These are phyloP conservation scores for Trametes cubensis DNA, from an alignment of 768 basidiomycete species.

Conservation along the genomic window DNA sequence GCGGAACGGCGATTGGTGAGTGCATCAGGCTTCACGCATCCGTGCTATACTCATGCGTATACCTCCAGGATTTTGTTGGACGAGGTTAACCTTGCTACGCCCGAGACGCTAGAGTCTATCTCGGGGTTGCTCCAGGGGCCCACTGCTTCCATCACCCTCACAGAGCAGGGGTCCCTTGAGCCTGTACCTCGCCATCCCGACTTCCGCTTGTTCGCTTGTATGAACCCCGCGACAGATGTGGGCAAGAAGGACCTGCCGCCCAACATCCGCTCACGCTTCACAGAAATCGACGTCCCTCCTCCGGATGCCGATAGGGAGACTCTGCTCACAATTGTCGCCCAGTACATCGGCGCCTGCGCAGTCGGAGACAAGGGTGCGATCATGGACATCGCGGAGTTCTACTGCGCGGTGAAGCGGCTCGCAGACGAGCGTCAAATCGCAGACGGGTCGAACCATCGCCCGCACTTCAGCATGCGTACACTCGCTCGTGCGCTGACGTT, in stretches of 20 bases:
- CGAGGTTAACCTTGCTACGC: constrained; percentile 92
- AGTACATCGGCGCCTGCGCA: constrained; percentile 85
- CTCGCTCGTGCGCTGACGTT: constrained; percentile 89
- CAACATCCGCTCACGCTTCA: constrained; percentile 88
- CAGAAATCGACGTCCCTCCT: constrained; percentile 93
- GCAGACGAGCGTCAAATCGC: constrained; percentile 78
- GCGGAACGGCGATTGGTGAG: constrained; percentile 87
- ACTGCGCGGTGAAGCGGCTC: constrained; percentile 75
- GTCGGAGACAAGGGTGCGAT: constrained; percentile 86
- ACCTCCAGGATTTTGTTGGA: constrained; percentile 84
- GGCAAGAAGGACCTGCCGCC: constrained; percentile 97
- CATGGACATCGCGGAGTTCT: constrained; percentile 92
- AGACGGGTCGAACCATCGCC: constrained; percentile 89
- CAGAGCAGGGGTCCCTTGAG: constrained; percentile 90
- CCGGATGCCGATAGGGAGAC: constrained; percentile 93
- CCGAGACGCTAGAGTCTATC: constrained; percentile 93
- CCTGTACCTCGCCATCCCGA: constrained; percentile 90
- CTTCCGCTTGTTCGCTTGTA: constrained; percentile 97
- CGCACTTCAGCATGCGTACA: constrained; percentile 98
- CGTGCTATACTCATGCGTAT: constrained; percentile 1
- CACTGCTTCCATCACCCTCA: constrained; percentile 86
- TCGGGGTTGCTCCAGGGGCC: constrained; percentile 86
- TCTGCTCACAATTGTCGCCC: constrained; percentile 78
- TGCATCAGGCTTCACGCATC: neutral
- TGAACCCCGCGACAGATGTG: constrained; percentile 99